Percentiles rank a stretch among this genome's conserved stretches.
Conservation (phyloP, 805 yeast genomes). For the Isabelozyma heimii region DNA sequence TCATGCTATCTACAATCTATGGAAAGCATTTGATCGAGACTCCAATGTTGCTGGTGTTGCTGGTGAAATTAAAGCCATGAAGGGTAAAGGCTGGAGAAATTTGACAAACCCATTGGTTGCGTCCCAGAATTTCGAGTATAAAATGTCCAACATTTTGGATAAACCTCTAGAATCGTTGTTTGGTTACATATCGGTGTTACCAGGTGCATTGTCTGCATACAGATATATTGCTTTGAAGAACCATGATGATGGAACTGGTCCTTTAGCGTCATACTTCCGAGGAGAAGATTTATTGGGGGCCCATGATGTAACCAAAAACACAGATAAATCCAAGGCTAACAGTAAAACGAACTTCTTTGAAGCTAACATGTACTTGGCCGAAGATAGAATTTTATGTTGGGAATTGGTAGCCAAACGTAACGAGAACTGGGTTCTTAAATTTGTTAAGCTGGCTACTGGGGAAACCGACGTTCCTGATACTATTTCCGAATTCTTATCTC, state of each 20-base stretch:
- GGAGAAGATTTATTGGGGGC: constrained; percentile 62
- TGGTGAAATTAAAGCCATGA: constrained; percentile 95
- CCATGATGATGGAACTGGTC: constrained; percentile 90
- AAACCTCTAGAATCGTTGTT: constrained; percentile 91
- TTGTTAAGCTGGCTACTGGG: constrained; percentile 89
- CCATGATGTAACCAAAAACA: constrained; percentile 5
- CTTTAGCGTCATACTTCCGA: constrained; percentile 81
- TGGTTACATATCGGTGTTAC: constrained; percentile 90
- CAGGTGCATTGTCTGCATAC: constrained; percentile 95
- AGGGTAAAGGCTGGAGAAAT: constrained; percentile 82
- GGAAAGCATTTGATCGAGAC: constrained; percentile 97
- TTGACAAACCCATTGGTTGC: constrained; percentile 90
- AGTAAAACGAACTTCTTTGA: constrained; percentile 77
- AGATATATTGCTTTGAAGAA: constrained; percentile 83
- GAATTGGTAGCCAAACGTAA: constrained; percentile 84
- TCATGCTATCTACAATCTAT: constrained; percentile 83
- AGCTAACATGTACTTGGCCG: constrained; percentile 96
- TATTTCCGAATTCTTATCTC: constrained; percentile 82
- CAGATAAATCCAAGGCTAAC: constrained; percentile 14
- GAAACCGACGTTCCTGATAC: constrained; percentile 95
- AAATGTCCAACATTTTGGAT: constrained; percentile 93
- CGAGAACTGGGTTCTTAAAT: constrained; percentile 85
- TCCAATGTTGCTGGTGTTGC: constrained; percentile 99
- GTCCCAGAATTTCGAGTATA: constrained; percentile 93
- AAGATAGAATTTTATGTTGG: constrained; percentile 95